Percentiles rank a stretch among this genome's conserved stretches.
Evolutionary conservation across 176 grass and related monocot genomes (phyloP).

Genomic region (Aegilops speltoides): DNA sequence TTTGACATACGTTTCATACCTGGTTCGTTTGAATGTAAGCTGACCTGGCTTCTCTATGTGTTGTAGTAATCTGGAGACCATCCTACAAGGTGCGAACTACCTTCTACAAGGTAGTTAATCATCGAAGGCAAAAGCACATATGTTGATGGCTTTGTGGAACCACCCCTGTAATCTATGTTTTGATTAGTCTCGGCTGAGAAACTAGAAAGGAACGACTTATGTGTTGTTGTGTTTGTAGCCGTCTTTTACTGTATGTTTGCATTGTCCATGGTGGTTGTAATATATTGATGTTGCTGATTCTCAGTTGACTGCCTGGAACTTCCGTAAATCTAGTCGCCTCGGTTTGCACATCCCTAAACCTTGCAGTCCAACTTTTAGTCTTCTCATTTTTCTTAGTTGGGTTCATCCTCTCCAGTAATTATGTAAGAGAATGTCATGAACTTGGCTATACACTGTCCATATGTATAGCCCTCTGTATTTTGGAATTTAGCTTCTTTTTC

Average conservation of each 20-base stretch:
- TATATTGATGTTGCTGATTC: not conserved
- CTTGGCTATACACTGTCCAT: not conserved
- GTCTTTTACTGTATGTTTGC: slow-evolving; percentile 1
- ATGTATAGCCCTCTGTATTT: not conserved
- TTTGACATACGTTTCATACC: not conserved
- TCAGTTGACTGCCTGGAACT: not conserved
- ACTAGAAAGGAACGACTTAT: slow-evolving; percentile 3
- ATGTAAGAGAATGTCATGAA: not conserved
- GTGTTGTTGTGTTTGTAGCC: not conserved
- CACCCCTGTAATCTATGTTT: slow-evolving; percentile 17
- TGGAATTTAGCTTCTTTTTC: not conserved
- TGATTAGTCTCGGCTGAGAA: slow-evolving; percentile 21
- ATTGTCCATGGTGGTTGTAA: not conserved
- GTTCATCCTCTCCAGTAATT: not conserved
- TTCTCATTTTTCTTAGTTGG: not conserved
- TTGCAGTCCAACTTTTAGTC: not conserved
- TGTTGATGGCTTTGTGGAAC: not conserved
- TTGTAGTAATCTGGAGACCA: slow-evolving; percentile 54
- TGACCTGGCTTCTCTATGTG: not conserved
- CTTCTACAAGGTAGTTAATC: slow-evolving; percentile 28
- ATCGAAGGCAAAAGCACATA: not conserved
- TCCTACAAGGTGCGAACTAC: slow-evolving; percentile 45
- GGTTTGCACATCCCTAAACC: not conserved
- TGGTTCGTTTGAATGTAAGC: not conserved
- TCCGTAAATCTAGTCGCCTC: not conserved